Evolutionary conservation across 805 yeast species (phyloP), one percentile per base, ranked within the genome.

Genomic region (Schizosaccharomyces octosporus): DNA sequence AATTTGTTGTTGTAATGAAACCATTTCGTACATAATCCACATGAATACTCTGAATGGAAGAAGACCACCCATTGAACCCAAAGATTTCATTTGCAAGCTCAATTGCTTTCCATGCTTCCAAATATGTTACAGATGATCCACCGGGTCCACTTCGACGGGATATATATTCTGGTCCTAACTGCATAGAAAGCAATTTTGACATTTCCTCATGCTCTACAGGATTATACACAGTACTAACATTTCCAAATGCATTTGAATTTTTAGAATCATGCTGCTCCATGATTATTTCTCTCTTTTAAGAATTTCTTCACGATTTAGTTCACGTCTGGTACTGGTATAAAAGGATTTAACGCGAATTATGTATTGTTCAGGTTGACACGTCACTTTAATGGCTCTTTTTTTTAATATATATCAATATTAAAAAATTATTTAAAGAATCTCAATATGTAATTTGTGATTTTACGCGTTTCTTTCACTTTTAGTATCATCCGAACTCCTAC

Each of bases 11-110:
- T 31, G 32, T 1, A 31, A 31, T 5, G 5, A 31, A 31, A 31
- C 6, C 9, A 31, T 31, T 31, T 31, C 72, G 66, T 58, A 79
- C 72, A 64, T 75, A 82, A 69, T 84, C 90, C 31, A 81, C 81
- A 48, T 78, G 79, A 55, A 78, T 72, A 55, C 76, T 73, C 60
- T 76, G 73, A 29, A 85, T 72, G 67, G 84, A 86, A 0, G 85
- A 76, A 63, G 76, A 73, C 93, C 93, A 84, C 7, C 90, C 90
- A 67, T 84, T 81, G 66, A 81, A 84, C 0, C 90, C 89, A 72
- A 84, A 84, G 2, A 84, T 77, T 66, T 82, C 84, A 68, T 84
- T 84, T 55, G 93, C 90, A 51, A 84, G 72, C 65, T 78, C 77
- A 61, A 84, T 75, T 9, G 81, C 87, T 66, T 78, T 81, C 84